Evolutionary conservation across 257 asterid genomes (phyloP).

Genomic region (Leonotis leonurus): DNA sequence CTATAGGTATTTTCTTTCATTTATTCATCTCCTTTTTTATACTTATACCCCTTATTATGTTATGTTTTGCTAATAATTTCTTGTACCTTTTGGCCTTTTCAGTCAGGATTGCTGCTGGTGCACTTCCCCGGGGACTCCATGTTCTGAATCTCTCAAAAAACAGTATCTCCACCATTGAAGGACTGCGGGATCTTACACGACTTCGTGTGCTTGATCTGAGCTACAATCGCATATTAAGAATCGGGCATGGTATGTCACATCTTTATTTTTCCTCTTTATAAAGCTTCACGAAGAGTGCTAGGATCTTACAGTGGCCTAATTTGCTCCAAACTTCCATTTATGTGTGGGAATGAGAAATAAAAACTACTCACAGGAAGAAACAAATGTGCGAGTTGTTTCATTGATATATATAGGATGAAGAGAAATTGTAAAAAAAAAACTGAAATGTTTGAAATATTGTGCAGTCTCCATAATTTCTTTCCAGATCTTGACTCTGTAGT

Average conservation of each 20-base stretch:
- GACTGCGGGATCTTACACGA: constrained; percentile 82
- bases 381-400: not conserved
- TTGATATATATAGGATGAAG: not conserved
- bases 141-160: constrained; percentile 78
- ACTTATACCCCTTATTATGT: not conserved
- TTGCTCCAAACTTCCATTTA: constrained; percentile 1
- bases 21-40: not conserved
- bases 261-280: constrained; percentile 3
- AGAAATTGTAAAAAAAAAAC: not conserved
- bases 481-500: not conserved
- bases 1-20: constrained; percentile 57
- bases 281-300: not conserved
- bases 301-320: not conserved
- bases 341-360: not conserved
- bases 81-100: constrained; percentile 18
- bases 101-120: constrained; percentile 87
- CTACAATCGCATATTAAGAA: constrained; percentile 77
- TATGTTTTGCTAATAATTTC: not conserved
- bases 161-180: constrained; percentile 80
- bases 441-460: not conserved
- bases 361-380: not conserved
- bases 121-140: constrained; percentile 95
- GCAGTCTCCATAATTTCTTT: not conserved
- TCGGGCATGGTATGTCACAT: constrained; percentile 99
- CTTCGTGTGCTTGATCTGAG: constrained; percentile 95